These are phyloP conservation scores for Aspergillus novofumigatus DNA, from an alignment of 2,329 filamentous ascomycete species.

Conservation along the genomic window DNA sequence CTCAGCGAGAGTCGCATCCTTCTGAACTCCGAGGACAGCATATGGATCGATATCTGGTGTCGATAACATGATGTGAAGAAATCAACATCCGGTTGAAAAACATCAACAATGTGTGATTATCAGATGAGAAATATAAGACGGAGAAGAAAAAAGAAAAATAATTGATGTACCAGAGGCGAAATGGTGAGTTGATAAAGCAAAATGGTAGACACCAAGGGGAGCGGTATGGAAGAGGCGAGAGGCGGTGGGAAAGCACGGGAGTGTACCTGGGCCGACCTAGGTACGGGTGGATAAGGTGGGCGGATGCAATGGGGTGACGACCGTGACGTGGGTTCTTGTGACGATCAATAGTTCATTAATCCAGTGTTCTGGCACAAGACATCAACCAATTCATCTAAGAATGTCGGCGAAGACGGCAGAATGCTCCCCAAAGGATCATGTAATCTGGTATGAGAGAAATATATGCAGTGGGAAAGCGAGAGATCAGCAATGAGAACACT, in stretches of 20 bases:
- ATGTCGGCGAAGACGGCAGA: constrained; percentile 14
- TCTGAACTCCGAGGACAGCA: constrained; percentile 67
- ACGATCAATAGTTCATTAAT: constrained; percentile 17
- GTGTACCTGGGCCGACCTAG: background rate
- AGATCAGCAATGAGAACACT: background rate
- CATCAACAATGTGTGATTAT: constrained; percentile 10
- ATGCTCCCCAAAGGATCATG: background rate
- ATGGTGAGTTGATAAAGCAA: constrained; percentile 5
- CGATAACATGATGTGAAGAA: constrained; percentile 21
- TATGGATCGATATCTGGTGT: constrained; percentile 65
- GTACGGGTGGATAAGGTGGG: background rate
- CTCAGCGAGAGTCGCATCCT: constrained; percentile 63
- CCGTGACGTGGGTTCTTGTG: constrained; percentile 15
- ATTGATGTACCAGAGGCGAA: constrained; percentile 1
- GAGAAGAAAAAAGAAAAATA: background rate
- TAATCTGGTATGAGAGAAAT: constrained; percentile 1
- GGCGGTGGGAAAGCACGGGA: constrained; percentile 7
- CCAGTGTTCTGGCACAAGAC: constrained; percentile 7
- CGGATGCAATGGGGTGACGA: constrained; percentile 4
- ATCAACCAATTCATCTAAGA: constrained; percentile 13
- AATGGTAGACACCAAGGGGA: background rate
- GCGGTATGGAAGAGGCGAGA: constrained; percentile 6
- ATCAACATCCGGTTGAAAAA: constrained; percentile 8
- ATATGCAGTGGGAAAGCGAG: background rate
- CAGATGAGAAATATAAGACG: background rate